A percentile compares a stretch with the other conserved stretches of the same genome.
phyloP scores from a whole-genome alignment of 176 grass and related monocot genomes.

The Aegilops bicornis region DNA sequence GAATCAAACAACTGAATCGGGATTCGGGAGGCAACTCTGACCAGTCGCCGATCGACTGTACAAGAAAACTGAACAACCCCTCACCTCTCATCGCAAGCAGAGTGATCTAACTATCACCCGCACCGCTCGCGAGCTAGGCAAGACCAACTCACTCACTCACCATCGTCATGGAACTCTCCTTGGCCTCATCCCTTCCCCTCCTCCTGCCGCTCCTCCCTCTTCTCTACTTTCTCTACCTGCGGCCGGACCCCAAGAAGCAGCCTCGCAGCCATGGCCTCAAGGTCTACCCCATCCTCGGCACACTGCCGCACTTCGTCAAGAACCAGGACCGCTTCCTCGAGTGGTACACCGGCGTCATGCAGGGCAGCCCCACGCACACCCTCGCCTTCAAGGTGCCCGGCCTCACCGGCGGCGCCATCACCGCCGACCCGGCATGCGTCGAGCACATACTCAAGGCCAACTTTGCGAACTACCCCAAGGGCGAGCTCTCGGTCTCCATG shows the following conservation, averaged over 20 bases:
- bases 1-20: no score
- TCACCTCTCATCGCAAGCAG: not conserved
- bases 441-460: conserved; percentile 62
- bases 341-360: conserved; percentile 43
- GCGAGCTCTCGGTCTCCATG: conserved; percentile 29
- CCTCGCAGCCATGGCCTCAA: conserved; percentile 20
- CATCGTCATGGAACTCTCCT: conserved; percentile 54
- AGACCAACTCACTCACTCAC: not conserved
- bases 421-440: conserved; percentile 48
- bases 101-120: not conserved
- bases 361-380: conserved; percentile 44
- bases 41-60: not conserved
- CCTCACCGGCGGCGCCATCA: conserved; percentile 42
- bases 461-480: conserved; percentile 61
- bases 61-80: no score
- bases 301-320: conserved; percentile 45
- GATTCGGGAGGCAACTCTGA: no score
- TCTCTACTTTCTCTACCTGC: conserved; percentile 26
- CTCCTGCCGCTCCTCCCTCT: conserved; percentile 20
- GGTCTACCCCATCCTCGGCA: conserved; percentile 50
- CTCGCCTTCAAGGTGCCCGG: conserved; percentile 38
- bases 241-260: conserved; percentile 20
- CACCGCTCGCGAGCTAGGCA: not conserved
- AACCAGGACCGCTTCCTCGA: conserved; percentile 60
- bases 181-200: conserved; percentile 16